Conservation (phyloP, 2,329 filamentous ascomycete species). For the Ambrosiella cleistominuta region DNA sequence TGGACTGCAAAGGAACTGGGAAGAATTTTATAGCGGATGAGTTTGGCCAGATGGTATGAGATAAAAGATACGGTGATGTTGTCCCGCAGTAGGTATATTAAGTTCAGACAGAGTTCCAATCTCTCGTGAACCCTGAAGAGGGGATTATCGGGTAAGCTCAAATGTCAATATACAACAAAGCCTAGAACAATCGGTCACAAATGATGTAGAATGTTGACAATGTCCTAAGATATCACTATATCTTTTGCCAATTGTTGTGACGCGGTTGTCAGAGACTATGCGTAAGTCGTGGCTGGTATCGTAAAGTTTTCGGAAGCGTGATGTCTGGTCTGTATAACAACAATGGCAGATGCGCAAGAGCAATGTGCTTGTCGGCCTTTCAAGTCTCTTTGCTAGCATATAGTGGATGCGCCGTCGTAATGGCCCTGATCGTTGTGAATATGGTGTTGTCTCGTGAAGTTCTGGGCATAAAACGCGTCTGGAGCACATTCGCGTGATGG, state of each 20-base stretch:
- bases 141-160: not conserved
- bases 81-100: not conserved
- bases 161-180: not conserved
- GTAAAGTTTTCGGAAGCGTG: no score
- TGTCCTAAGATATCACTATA: no score
- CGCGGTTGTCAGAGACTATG: no score
- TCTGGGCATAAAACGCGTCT: slow-evolving; percentile 5
- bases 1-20: no score
- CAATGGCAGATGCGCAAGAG: no score
- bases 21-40: no score
- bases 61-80: not conserved
- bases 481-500: slow-evolving; percentile 3
- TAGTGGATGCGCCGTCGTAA: not conserved
- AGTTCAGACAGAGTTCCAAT: not conserved
- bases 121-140: not conserved
- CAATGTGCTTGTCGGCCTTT: slow-evolving; percentile 5
- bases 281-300: no score
- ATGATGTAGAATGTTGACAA: no score
- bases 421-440: not conserved
- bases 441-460: not conserved
- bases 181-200: no score
- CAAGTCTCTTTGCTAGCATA: slow-evolving; percentile 1
- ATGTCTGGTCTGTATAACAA: no score
- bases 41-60: not conserved
- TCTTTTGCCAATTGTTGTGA: no score